Percentiles rank a stretch among this genome's conserved stretches.
Evolutionary conservation across 352 stramenopile genomes (phyloP).

Genomic region (Detonula confervacea): DNA sequence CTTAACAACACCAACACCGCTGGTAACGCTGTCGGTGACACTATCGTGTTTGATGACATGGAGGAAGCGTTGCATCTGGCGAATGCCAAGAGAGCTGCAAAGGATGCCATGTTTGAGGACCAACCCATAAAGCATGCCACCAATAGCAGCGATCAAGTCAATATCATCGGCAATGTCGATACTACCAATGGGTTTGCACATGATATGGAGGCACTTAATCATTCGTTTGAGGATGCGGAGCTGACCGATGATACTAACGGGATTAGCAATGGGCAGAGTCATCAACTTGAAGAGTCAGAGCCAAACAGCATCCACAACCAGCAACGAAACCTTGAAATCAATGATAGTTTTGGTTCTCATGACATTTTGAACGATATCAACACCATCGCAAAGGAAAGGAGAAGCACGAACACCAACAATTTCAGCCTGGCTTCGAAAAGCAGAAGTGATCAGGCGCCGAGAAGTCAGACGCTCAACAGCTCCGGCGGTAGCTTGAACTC

Average conservation of each 20-base stretch:
- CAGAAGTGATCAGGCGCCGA: background rate
- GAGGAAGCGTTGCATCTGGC: background rate
- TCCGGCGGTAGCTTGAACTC: too few species aligned
- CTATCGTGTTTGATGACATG: background rate
- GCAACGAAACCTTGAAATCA: background rate
- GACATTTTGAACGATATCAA: slow-evolving; percentile 14
- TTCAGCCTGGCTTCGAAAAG: too few species aligned
- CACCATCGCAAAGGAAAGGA: background rate
- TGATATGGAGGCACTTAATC: too few species aligned
- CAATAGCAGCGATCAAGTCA: too few species aligned
- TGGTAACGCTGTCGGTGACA: background rate
- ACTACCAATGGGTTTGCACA: too few species aligned
- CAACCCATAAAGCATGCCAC: too few species aligned
- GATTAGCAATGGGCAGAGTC: too few species aligned
- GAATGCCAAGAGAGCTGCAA: background rate
- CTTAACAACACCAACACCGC: background rate
- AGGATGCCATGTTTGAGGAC: background rate
- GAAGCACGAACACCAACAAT: too few species aligned
- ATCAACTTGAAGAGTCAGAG: background rate
- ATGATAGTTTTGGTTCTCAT: slow-evolving; percentile 4
- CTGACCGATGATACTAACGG: background rate
- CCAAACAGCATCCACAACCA: background rate
- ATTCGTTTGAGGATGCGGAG: too few species aligned
- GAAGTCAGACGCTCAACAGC: too few species aligned
- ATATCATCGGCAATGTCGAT: too few species aligned